Conservation (phyloP, 192 early-diverging fungal genomes). For the Entomortierella lignicola region DNA sequence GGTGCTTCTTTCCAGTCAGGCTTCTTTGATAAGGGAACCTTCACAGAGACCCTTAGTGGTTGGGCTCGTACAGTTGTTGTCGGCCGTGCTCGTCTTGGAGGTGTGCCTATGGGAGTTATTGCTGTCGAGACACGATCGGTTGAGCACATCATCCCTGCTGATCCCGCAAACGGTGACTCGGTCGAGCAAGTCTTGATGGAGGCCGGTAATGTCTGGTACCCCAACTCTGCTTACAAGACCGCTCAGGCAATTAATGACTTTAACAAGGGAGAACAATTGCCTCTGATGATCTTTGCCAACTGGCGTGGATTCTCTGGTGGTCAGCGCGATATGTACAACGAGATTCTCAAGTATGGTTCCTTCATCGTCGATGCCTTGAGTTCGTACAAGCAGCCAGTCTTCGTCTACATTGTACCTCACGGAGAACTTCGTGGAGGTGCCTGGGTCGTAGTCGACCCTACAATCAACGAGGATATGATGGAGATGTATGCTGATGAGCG, state of each 20-base stretch:
- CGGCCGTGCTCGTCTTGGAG: slow-evolving; percentile 94
- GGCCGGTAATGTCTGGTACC: slow-evolving; percentile 98
- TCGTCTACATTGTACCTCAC: slow-evolving; percentile 93
- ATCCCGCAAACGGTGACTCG: slow-evolving; percentile 92
- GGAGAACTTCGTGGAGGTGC: slow-evolving; percentile 98
- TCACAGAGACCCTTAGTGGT: slow-evolving; percentile 94
- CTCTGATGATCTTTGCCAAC: slow-evolving; percentile 99
- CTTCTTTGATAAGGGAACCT: slow-evolving; percentile 98
- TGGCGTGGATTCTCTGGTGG: slow-evolving; percentile 99
- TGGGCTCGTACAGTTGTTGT: slow-evolving; percentile 98
- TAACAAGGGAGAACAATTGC: slow-evolving; percentile 98
- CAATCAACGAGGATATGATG: slow-evolving; percentile 98
- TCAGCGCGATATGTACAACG: slow-evolving; percentile 99
- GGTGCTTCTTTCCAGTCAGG: slow-evolving; percentile 77
- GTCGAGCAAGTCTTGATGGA: slow-evolving; percentile 89
- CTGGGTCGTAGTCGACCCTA: slow-evolving; percentile 98
- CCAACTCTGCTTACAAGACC: slow-evolving; percentile 99
- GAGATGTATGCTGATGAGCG: slow-evolving; percentile 98
- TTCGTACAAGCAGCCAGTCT: slow-evolving; percentile 97
- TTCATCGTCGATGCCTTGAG: slow-evolving; percentile 96
- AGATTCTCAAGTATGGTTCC: slow-evolving; percentile 96
- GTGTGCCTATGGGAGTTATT: slow-evolving; percentile 97
- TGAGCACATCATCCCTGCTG: slow-evolving; percentile 91
- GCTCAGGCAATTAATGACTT: slow-evolving; percentile 99
- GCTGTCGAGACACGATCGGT: slow-evolving; percentile 96